Conservation (phyloP, 345 rosid species). For the Camelina sativa region DNA sequence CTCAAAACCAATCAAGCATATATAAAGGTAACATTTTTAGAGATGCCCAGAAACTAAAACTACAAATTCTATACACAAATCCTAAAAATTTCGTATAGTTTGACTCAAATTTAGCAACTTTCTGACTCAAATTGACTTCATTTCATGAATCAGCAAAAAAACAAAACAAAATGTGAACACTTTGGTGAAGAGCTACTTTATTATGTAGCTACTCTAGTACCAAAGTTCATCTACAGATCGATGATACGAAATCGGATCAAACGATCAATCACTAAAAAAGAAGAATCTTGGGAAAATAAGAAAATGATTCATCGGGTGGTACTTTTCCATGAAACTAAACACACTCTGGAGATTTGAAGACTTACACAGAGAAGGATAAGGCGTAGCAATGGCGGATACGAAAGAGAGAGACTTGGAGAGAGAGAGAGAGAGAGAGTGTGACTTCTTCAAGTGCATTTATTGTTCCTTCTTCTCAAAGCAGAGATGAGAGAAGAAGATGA, state of each 20-base stretch:
- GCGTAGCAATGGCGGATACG: slow-evolving; percentile 39
- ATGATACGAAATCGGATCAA: slow-evolving; percentile 35
- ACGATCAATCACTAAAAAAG: slow-evolving; percentile 19
- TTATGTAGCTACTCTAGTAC: background rate
- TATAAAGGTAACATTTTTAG: background rate
- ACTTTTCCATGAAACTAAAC: slow-evolving; percentile 14
- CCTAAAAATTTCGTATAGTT: background rate
- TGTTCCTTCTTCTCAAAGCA: slow-evolving; percentile 50
- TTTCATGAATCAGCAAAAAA: slow-evolving; percentile 24
- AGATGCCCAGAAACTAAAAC: slow-evolving; percentile 17
- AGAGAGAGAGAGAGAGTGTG: slow-evolving; percentile 26
- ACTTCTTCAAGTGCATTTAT: slow-evolving; percentile 42
- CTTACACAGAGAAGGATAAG: slow-evolving; percentile 27
- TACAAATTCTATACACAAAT: background rate
- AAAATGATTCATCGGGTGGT: background rate
- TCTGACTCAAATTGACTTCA: slow-evolving; percentile 39
- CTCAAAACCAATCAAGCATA: slow-evolving; percentile 18
- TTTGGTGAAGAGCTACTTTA: background rate
- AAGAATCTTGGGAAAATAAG: slow-evolving; percentile 22
- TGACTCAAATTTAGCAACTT: slow-evolving; percentile 37
- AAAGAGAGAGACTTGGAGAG: slow-evolving; percentile 35
- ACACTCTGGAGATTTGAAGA: slow-evolving; percentile 25
- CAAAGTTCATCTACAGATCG: slow-evolving; percentile 26
- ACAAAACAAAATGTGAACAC: slow-evolving; percentile 4
- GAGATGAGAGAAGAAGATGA: slow-evolving; percentile 32